Conservation (phyloP, 352 stramenopile genomes). For the Globisporangium spinosum region DNA sequence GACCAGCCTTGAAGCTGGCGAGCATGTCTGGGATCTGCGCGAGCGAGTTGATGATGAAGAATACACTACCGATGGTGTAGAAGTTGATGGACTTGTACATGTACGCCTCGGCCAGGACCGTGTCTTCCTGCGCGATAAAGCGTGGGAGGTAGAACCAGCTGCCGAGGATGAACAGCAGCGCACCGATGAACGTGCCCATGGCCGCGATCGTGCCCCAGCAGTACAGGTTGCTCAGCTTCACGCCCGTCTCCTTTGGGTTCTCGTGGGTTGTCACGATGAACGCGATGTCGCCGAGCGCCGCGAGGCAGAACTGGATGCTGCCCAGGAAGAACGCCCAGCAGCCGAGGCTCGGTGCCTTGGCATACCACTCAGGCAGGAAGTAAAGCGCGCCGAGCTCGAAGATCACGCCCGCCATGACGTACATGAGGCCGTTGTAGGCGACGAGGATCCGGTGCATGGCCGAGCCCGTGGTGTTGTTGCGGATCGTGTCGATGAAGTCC, state of each 20-base stretch:
- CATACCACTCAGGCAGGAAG: slow-evolving; percentile 75
- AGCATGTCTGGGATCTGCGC: slow-evolving; percentile 54
- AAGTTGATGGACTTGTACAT: slow-evolving; percentile 75
- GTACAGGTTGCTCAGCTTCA: slow-evolving; percentile 50
- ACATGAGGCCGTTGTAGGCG: slow-evolving; percentile 54
- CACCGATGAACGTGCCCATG: slow-evolving; percentile 57
- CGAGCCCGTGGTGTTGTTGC: slow-evolving; percentile 52
- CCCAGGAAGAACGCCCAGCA: slow-evolving; percentile 77
- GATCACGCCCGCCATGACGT: slow-evolving; percentile 64
- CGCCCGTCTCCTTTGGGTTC: slow-evolving; percentile 37
- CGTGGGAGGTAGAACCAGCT: slow-evolving; percentile 79
- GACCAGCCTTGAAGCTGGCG: slow-evolving; percentile 35
- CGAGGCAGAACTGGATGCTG: slow-evolving; percentile 59
- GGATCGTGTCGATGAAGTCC: slow-evolving; percentile 68
- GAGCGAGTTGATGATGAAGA: slow-evolving; percentile 72
- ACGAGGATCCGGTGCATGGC: slow-evolving; percentile 47
- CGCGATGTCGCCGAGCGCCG: slow-evolving; percentile 54
- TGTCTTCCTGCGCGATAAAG: slow-evolving; percentile 62
- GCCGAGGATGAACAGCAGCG: slow-evolving; percentile 71
- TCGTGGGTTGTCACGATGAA: slow-evolving; percentile 64
- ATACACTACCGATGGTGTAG: slow-evolving; percentile 69
- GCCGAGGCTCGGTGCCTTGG: slow-evolving; percentile 55
- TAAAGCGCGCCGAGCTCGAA: slow-evolving; percentile 79
- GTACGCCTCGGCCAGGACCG: slow-evolving; percentile 43
- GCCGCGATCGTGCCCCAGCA: slow-evolving; percentile 51